Base-by-base conservation (phyloP, 208 protist species). In the Tetramitus jugosus region DNA sequence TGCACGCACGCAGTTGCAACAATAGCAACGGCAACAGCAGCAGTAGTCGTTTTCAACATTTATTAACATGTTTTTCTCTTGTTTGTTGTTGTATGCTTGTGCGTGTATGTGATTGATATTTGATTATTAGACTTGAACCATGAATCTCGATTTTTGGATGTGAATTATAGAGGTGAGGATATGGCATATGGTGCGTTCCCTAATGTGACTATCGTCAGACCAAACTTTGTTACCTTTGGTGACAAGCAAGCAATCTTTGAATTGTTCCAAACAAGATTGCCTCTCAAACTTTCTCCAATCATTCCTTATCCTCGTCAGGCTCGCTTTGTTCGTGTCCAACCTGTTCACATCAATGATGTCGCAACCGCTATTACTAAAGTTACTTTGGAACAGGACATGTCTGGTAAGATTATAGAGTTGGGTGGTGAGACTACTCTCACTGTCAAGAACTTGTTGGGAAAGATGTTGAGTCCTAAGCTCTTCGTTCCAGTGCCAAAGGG, bases 331-430 rank as follows among this genome's bases (percentile, higher is more conserved):
- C 33, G 20, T 39, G 3, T 74, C 20, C 43, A 74, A 53, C 67
- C 67, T n/a, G 42, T 74, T 74, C n/a, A 42, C 39, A n/a, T 74
- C 1, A 29, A 53, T n/a, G 67, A 74, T 53, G 67, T 74, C 53
- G 42, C 37, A 39, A 13, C 29, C 26, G 67, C 42, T 35, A 7
- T 74, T 1, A 26, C 29, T 26, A 53, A 74, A 43, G 17, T 62
- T 62, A 14, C 20, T 14, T 53, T 53, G 46, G 26, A 53, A 39
- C n/a, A 53, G 53, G 56, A 62, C 17, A 7, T 31, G 29, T 53
- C 33, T 39, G 67, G 67, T 33, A 74, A 74, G 29, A 74, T 3
- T 26, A 53, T 74, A n/a, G 31, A 53, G 35, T 74, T 74, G 17
- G 67, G 26, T 26, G 67, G 67, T 20, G n/a, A 39, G 39, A 31